phyloP scores from a whole-genome alignment of 805 yeast genomes.

The Candida ovalis region DNA sequence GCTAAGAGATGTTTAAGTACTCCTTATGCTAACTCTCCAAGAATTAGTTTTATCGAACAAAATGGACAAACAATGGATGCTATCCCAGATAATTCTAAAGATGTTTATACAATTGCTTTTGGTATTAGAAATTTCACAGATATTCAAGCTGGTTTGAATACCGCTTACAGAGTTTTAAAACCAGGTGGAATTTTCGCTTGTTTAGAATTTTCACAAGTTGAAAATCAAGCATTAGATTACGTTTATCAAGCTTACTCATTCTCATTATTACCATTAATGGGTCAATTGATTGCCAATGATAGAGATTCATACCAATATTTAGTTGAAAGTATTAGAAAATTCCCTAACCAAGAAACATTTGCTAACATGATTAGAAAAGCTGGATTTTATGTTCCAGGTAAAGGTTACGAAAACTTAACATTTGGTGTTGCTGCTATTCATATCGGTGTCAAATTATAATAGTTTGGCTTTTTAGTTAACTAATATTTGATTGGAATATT shows the following conservation, averaged over 20 bases:
- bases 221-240: constrained; percentile 68
- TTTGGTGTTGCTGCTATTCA: constrained; percentile 96
- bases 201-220: constrained; percentile 90
- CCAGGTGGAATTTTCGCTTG: constrained; percentile 99
- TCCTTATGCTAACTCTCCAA: constrained; percentile 59
- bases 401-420: constrained; percentile 90
- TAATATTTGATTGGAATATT: no score
- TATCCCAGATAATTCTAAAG: constrained; percentile 84
- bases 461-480: no score
- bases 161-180: constrained; percentile 93
- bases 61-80: constrained; percentile 88
- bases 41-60: constrained; percentile 82
- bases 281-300: constrained; percentile 92
- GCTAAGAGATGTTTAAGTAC: constrained; percentile 61
- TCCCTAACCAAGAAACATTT: constrained; percentile 90
- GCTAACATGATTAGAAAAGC: constrained; percentile 90
- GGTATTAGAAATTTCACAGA: constrained; percentile 97
- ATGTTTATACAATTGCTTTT: constrained; percentile 93
- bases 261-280: constrained; percentile 86
- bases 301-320: constrained; percentile 94
- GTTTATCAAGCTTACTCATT: constrained; percentile 87
- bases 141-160: constrained; percentile 85
- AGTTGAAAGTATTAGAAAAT: constrained; percentile 88
- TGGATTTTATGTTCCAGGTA: constrained; percentile 86
- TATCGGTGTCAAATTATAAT: constrained; percentile 81